A percentile compares a stretch with the other conserved stretches of the same genome.
Conservation (phyloP, 768 basidiomycete species). For the Amanita rimosa region DNA sequence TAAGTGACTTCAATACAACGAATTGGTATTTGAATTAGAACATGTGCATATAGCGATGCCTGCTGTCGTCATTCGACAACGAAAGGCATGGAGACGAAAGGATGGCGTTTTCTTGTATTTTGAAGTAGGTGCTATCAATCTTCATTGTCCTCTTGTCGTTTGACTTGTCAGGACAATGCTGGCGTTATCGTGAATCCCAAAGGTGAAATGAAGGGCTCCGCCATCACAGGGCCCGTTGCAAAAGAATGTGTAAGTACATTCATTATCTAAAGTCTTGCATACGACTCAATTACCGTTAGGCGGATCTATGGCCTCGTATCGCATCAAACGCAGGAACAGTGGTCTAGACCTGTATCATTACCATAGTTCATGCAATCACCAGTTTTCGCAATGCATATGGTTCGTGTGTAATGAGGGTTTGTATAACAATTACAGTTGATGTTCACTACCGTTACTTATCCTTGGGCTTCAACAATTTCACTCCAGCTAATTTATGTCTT, state of each 20-base stretch:
- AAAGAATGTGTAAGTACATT: slow-evolving; percentile 87
- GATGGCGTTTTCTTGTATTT: slow-evolving; percentile 99
- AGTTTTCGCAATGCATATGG: not conserved
- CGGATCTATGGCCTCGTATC: slow-evolving; percentile 98
- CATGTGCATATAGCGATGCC: slow-evolving; percentile 68
- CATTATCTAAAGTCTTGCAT: not conserved
- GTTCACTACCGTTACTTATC: slow-evolving; percentile 7
- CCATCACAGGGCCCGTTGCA: slow-evolving; percentile 93
- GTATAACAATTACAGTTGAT: not conserved
- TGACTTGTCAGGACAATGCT: slow-evolving; percentile 63
- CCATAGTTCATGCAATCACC: not conserved
- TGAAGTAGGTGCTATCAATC: slow-evolving; percentile 40
- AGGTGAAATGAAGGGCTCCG: slow-evolving; percentile 99
- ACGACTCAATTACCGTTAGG: slow-evolving; percentile 30
- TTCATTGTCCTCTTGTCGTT: not conserved
- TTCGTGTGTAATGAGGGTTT: not conserved
- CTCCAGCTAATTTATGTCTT: slow-evolving; percentile 10
- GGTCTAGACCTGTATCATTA: slow-evolving; percentile 43
- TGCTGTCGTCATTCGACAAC: slow-evolving; percentile 91
- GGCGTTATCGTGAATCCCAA: slow-evolving; percentile 98
- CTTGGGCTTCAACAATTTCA: slow-evolving; percentile 10
- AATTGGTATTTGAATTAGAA: slow-evolving; percentile 8
- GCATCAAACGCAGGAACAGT: slow-evolving; percentile 98
- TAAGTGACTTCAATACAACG: slow-evolving; percentile 28
- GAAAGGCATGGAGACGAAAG: slow-evolving; percentile 95